phyloP scores from a whole-genome alignment of 2,329 filamentous ascomycete species.

The Zasmidium cellare region DNA sequence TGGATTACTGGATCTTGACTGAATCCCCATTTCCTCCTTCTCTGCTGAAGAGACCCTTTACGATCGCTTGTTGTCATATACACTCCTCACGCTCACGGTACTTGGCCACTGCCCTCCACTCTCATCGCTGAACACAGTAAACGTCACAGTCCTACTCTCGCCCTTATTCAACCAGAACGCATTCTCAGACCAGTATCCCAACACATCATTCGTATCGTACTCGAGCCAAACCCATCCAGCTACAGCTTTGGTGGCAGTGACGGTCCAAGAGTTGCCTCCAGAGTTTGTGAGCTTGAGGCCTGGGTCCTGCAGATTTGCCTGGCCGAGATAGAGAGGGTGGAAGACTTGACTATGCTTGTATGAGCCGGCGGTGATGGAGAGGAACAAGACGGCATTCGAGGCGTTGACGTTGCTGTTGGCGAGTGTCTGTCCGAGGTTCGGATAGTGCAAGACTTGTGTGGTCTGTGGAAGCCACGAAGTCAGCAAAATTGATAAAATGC shows the following conservation, averaged over 20 bases:
- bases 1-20: too few species aligned
- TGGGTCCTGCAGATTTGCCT: conserved; percentile 50
- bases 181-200: conserved; percentile 52
- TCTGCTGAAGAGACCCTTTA: too few species aligned
- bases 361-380: conserved; percentile 37
- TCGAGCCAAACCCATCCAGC: conserved; percentile 57
- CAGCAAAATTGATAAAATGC: too few species aligned
- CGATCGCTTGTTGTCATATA: conserved; percentile 47
- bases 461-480: conserved; percentile 54
- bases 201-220: conserved; percentile 48
- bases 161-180: conserved; percentile 52
- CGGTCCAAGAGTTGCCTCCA: conserved; percentile 40
- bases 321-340: conserved; percentile 46
- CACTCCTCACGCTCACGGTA: conserved; percentile 50
- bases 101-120: conserved; percentile 44
- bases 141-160: conserved; percentile 46
- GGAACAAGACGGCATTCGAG: conserved; percentile 43
- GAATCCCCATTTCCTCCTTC: too few species aligned
- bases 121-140: conserved; percentile 46
- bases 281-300: conserved; percentile 39
- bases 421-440: conserved; percentile 37
- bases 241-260: conserved; percentile 48
- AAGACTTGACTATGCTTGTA: conserved; percentile 54
- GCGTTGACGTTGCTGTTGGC: conserved; percentile 24
- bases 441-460: conserved; percentile 43